Percentiles rank a stretch among this genome's conserved stretches.
phyloP scores from a whole-genome alignment of 306 rosid genomes.

The Prunus mume region DNA sequence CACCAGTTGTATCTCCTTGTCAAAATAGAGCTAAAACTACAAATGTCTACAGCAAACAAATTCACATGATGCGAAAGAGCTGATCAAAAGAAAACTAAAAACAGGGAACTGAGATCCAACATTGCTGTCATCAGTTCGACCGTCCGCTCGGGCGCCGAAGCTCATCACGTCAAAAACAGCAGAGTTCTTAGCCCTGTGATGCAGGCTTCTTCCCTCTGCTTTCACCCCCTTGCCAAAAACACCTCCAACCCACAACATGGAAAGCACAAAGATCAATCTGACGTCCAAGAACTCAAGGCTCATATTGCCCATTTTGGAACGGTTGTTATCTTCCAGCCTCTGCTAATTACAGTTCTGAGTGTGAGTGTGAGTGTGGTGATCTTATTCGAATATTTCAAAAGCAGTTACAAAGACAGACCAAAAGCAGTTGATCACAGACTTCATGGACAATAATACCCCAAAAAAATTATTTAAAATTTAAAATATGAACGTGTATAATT shows the following conservation, averaged over 20 bases:
- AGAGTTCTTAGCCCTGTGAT: conserved; percentile 8
- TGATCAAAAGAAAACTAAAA: no score
- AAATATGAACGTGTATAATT: no score
- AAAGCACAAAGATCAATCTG: conserved; percentile 22
- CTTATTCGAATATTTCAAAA: not conserved
- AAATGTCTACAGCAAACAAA: not conserved
- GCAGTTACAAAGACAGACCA: no score
- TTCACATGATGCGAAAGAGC: not conserved
- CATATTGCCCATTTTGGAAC: conserved; percentile 18
- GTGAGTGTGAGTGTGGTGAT: not conserved
- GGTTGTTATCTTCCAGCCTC: not conserved
- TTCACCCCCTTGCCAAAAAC: conserved; percentile 12
- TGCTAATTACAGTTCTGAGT: not conserved
- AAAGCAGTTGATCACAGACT: no score
- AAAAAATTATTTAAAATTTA: no score
- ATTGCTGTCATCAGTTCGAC: conserved; percentile 38
- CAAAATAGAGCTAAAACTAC: not conserved
- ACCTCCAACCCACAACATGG: conserved; percentile 16
- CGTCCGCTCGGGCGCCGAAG: conserved; percentile 48
- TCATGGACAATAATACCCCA: no score
- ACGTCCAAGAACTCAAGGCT: conserved; percentile 16
- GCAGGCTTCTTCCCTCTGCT: conserved; percentile 20
- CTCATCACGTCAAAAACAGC: conserved; percentile 33
- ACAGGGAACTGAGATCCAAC: not conserved
- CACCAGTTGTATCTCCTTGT: not conserved